phyloP scores from a whole-genome alignment of 2,329 filamentous ascomycete species.

The Tolypocladium album region DNA sequence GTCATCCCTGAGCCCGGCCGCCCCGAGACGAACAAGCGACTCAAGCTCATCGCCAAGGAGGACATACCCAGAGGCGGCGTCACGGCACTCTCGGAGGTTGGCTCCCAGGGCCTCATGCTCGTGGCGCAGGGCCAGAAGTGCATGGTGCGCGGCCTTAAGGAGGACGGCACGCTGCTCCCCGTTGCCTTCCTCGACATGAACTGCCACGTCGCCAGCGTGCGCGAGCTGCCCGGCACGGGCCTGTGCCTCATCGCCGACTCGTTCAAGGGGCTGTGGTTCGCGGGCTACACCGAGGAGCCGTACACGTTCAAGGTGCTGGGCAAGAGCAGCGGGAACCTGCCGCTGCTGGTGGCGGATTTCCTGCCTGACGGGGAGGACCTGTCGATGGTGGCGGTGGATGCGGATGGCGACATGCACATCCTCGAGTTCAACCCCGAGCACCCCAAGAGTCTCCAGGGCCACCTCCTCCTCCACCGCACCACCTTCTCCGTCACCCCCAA shows the following conservation, averaged over 20 bases:
- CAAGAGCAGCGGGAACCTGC: constrained; percentile 69
- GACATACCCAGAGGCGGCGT: constrained; percentile 87
- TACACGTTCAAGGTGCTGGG: constrained; percentile 92
- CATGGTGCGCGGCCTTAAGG: constrained; percentile 91
- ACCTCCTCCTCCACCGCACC: constrained; percentile 74
- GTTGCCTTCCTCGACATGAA: constrained; percentile 98
- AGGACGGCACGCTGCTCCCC: constrained; percentile 83
- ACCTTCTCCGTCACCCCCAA: constrained; percentile 81
- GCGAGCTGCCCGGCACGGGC: constrained; percentile 72
- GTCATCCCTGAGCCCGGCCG: constrained; percentile 82
- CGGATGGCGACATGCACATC: constrained; percentile 77
- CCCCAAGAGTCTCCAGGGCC: constrained; percentile 83
- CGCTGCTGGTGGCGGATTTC: constrained; percentile 76
- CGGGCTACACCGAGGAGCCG: constrained; percentile 91
- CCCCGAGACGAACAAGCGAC: constrained; percentile 73
- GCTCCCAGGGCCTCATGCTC: constrained; percentile 78
- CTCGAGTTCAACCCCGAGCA: constrained; percentile 94
- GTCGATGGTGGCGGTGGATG: constrained; percentile 73
- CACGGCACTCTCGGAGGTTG: constrained; percentile 74
- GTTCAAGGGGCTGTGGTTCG: constrained; percentile 91
- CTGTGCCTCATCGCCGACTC: constrained; percentile 83
- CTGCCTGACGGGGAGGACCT: constrained; percentile 76
- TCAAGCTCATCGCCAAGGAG: constrained; percentile 82
- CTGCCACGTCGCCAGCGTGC: constrained; percentile 79
- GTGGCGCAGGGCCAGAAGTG: constrained; percentile 93